Evolutionary conservation across 2,329 filamentous ascomycete species (phyloP).

Genomic region (Boeremia lycopersici): DNA sequence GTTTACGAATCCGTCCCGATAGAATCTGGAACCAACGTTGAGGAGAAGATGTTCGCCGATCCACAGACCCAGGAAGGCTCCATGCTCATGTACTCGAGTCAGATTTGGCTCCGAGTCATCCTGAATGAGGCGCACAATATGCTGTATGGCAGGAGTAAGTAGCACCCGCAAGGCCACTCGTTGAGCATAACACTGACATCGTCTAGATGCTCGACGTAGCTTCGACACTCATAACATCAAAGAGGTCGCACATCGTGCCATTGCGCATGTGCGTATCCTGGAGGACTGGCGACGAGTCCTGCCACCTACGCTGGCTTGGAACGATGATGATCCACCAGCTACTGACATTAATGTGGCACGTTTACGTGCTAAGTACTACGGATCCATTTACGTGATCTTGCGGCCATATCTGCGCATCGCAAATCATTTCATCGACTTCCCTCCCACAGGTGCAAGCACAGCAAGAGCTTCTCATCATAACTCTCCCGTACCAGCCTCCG

Average conservation of each 20-base stretch:
- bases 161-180: not conserved
- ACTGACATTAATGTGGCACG: conserved; percentile 80
- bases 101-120: conserved; percentile 64
- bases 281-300: conserved; percentile 61
- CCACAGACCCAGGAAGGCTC: conserved; percentile 34
- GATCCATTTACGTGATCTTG: conserved; percentile 86
- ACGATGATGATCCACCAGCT: conserved; percentile 72
- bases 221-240: conserved; percentile 42
- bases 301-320: conserved; percentile 62
- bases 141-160: conserved; percentile 55
- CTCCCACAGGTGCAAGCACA: conserved; percentile 52
- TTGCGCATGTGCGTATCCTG: conserved; percentile 52
- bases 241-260: conserved; percentile 37
- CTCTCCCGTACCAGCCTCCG: conserved; percentile 55
- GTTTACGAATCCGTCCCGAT: conserved; percentile 52
- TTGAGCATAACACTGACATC: conserved; percentile 31
- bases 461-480: conserved; percentile 28
- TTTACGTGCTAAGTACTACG: conserved; percentile 92
- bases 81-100: conserved; percentile 65
- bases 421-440: conserved; percentile 57
- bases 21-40: conserved; percentile 14
- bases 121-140: conserved; percentile 62
- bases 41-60: conserved; percentile 16
- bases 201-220: conserved; percentile 38
- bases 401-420: conserved; percentile 73